Percentiles rank a stretch among this genome's conserved stretches.
These are phyloP conservation scores for Circinella minor DNA, from an alignment of 371 early-diverging fungal genomes.

Conservation along the genomic window DNA sequence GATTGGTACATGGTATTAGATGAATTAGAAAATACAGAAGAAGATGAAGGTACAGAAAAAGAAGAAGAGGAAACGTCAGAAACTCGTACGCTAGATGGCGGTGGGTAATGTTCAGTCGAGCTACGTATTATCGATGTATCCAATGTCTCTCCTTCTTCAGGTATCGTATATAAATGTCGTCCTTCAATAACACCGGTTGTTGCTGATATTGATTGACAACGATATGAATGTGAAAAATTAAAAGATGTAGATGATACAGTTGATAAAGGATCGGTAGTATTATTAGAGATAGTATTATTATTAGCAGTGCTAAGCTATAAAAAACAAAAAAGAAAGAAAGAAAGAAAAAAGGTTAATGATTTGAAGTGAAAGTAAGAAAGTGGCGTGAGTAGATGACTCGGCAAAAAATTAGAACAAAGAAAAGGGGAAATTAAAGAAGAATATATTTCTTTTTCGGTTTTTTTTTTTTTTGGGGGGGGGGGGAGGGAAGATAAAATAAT, in stretches of 20 bases:
- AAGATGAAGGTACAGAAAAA: background rate
- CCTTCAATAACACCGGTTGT: background rate
- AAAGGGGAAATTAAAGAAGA: background rate
- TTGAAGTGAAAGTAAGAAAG: background rate
- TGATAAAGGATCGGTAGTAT: too few species aligned
- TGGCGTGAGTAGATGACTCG: background rate
- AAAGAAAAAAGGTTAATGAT: background rate
- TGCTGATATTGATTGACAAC: background rate
- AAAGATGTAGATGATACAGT: background rate
- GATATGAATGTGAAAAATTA: background rate
- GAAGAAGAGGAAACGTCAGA: background rate
- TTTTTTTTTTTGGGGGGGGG: background rate
- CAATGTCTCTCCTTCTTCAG: conserved; percentile 21
- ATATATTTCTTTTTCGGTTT: too few species aligned
- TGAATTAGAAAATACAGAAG: background rate
- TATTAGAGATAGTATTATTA: too few species aligned
- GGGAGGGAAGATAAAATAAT: background rate
- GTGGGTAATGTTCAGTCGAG: conserved; percentile 2
- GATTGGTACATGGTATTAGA: background rate
- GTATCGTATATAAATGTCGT: conserved; percentile 20
- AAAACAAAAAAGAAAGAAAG: background rate
- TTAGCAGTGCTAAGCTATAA: background rate
- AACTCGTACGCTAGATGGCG: background rate
- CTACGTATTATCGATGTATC: background rate
- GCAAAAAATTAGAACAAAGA: conserved; percentile 5